Base-by-base conservation (phyloP, 495 filamentous ascomycete species). In the Parathielavia appendiculata region DNA sequence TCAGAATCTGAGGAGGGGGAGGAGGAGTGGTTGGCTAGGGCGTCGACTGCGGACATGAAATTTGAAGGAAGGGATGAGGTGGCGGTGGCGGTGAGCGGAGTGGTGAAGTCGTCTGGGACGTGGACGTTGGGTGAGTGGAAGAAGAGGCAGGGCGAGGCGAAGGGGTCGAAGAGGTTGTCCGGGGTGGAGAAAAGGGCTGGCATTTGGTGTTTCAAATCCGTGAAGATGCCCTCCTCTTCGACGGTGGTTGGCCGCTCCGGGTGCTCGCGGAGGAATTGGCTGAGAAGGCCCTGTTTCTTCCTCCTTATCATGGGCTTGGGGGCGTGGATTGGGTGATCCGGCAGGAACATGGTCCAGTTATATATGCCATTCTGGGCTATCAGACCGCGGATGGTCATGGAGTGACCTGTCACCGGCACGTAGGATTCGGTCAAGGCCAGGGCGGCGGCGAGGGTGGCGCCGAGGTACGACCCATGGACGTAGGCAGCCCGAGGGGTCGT, bases 261-360 rank as follows among this genome's bases (percentile, higher is more conserved):
- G 5, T 41, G 17, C 49, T 26, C 34, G 56, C 39, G 8, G 30
- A 48, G 16, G 10, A 22, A 5, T 1, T 5, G 49, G 35, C 10
- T n/a, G 13, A 34, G 26, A 0, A 32, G 13, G 30, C 5, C 30
- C 2, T 22, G 16, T 5, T 22, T 51, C n/a, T 12, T 34, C 6
- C 20, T 55, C 44, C 0, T 47, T 9, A 32, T 17, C 17, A 19
- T 22, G 30, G 17, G 23, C 66, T 56, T 38, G 44, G 16, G 50
- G 11, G 40, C 51, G 52, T 76, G 66, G 49, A 72, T 63, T 2
- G 69, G 72, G 51, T 80, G 76, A 48, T 74, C 74, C 0, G 74
- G 73, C 4, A 80, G 63, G 51, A 79, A 76, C 34, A 58, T 76
- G 34, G 78, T 79, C 80, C 80, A 83, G 63, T 82, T 73, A 61